These are phyloP conservation scores for Wakefieldia striispora DNA, from an alignment of 768 basidiomycete species.

Conservation along the genomic window DNA sequence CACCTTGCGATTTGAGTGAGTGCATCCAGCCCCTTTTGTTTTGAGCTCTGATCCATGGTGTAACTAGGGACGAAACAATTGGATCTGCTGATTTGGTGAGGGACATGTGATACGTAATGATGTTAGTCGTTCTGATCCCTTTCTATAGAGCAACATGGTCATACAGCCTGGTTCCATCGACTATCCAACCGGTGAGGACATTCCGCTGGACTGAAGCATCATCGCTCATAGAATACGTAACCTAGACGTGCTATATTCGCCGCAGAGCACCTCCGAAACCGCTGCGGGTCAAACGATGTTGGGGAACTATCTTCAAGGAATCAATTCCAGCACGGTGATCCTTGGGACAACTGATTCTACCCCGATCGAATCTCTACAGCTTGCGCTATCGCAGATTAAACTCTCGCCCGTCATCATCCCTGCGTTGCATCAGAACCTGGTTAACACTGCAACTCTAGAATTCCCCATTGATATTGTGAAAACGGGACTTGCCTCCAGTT, in stretches of 20 bases:
- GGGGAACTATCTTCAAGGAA: slow-evolving; percentile 68
- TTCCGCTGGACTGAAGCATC: not conserved
- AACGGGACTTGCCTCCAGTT: slow-evolving; percentile 56
- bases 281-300: slow-evolving; percentile 54
- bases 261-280: slow-evolving; percentile 48
- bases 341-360: slow-evolving; percentile 55
- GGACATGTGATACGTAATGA: not conserved
- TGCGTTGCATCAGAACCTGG: slow-evolving; percentile 59
- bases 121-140: slow-evolving; percentile 1
- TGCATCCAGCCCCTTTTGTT: not conserved
- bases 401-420: slow-evolving; percentile 64
- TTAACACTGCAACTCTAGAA: slow-evolving; percentile 50
- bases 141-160: slow-evolving; percentile 46
- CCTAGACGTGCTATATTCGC: slow-evolving; percentile 58
- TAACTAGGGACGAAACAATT: slow-evolving; percentile 46
- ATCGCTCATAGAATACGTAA: slow-evolving; percentile 3
- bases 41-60: not conserved
- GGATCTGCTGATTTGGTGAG: slow-evolving; percentile 58
- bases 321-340: slow-evolving; percentile 54
- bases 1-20: slow-evolving; percentile 53
- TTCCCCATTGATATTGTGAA: slow-evolving; percentile 63
- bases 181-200: slow-evolving; percentile 50
- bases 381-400: slow-evolving; percentile 57
- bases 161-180: slow-evolving; percentile 56
- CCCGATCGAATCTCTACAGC: slow-evolving; percentile 56